phyloP scores from a whole-genome alignment of 2,329 filamentous ascomycete genomes.

The Pseudogymnoascus sp. region DNA sequence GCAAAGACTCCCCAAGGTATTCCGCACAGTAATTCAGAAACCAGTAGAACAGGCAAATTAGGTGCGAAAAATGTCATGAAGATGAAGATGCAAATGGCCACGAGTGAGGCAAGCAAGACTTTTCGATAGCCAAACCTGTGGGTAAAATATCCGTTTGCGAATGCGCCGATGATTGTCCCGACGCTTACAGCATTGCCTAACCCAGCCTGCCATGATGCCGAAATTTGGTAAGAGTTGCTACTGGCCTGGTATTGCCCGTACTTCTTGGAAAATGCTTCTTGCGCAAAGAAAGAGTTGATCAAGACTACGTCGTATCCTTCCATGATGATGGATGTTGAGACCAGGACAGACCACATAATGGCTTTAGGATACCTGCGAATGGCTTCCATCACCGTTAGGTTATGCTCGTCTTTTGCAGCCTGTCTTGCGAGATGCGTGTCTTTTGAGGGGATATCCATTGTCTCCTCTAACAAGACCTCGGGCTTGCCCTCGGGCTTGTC shows the following conservation, averaged over 20 bases:
- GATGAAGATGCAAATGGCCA: slow-evolving; percentile 36
- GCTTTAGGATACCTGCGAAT: no score
- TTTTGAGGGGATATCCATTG: no score
- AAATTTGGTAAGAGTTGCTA: slow-evolving; percentile 22
- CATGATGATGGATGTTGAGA: slow-evolving; percentile 25
- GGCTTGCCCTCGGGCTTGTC: no score
- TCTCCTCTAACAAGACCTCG: no score
- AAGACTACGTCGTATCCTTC: slow-evolving; percentile 35
- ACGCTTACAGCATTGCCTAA: slow-evolving; percentile 20
- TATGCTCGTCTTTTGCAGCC: background rate
- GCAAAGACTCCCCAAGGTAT: slow-evolving; percentile 44
- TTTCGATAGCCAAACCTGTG: slow-evolving; percentile 40
- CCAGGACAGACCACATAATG: no score
- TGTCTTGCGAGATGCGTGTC: no score
- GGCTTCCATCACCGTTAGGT: no score
- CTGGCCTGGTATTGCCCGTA: slow-evolving; percentile 21
- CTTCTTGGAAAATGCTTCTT: slow-evolving; percentile 18
- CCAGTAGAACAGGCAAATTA: slow-evolving; percentile 37
- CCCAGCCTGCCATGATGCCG: slow-evolving; percentile 26
- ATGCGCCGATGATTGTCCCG: slow-evolving; percentile 36
- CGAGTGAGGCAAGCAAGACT: slow-evolving; percentile 36
- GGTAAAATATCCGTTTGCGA: slow-evolving; percentile 38
- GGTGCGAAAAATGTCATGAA: slow-evolving; percentile 41
- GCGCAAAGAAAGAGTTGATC: slow-evolving; percentile 30
- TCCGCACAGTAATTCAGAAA: slow-evolving; percentile 39